Base-by-base conservation (phyloP, 2,329 filamentous ascomycete genomes). In the Metarhizium anisopliae region DNA sequence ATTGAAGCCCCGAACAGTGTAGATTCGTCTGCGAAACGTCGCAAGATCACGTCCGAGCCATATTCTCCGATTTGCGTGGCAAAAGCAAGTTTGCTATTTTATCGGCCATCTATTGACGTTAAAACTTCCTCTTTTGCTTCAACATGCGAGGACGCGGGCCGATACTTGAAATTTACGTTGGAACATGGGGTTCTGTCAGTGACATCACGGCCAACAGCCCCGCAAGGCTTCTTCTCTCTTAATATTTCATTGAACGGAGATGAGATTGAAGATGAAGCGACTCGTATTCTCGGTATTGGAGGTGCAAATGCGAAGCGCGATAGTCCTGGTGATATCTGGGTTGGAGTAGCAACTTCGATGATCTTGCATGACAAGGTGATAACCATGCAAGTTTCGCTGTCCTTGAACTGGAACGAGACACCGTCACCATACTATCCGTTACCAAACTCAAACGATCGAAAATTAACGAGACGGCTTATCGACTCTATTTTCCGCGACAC, bases 351-450 rank as follows among this genome's bases (percentile, higher is more conserved):
- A 36, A 54, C 75, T 20, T 54, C 55, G 4, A 55, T 77, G 14
- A 60, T 70, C 8, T 62, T 63, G 52, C 60, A 58, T 6, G 60
- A 60, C 6, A 61, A 58, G 2, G 56, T 59, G 50, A 63, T 70
- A 3, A 59, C 58, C 3, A 36, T 77, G 29, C 61, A 59, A 13
- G 60, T 77, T 40, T 59, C 58, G 2, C 62, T 75, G 32, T 60
- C 67, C 25, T 62, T 78, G 16, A 68, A 72, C 36, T 79, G 77
- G 75, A 77, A 76, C 56, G 64, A 70, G 32, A 72, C 73, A 0
- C 62, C 61, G 3, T 67, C 68, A 5, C 65, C 68, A 2, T 65
- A 65, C 49, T 55, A 59, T n/a, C 50, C 59, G 1, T 59, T 73
- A n/a, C 67, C 70, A 47, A 66, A 56, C 38, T 54, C 53, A 0